Evolutionary conservation across 139 green algal species (phyloP).

Genomic region (Astrephomene gubernaculifera): DNA sequence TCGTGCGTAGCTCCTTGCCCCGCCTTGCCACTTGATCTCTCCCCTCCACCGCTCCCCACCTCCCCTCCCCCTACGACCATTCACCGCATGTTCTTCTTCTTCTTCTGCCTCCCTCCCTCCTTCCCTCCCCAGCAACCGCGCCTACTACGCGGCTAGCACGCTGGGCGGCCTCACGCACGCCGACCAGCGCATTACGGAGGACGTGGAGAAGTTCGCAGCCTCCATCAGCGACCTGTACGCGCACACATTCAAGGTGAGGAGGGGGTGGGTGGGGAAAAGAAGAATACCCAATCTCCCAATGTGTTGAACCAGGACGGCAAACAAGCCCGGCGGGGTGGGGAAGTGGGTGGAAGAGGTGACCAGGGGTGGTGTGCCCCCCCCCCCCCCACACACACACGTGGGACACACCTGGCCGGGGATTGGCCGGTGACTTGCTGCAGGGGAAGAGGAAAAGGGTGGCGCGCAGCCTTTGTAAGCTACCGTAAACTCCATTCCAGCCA

Average conservation of each 20-base stretch:
- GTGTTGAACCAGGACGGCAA: too few relatives aligned
- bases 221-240: conserved; percentile 90
- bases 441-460: too few relatives aligned
- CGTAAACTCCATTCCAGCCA: not conserved
- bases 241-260: conserved; percentile 90
- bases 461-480: too few relatives aligned
- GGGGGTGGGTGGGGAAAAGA: not conserved
- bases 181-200: conserved; percentile 95
- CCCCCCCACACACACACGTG: too few relatives aligned
- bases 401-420: too few relatives aligned
- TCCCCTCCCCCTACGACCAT: not conserved
- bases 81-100: too few relatives aligned
- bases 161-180: conserved; percentile 91
- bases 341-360: too few relatives aligned
- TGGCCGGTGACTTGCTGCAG: too few relatives aligned
- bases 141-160: conserved; percentile 92
- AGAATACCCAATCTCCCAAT: too few relatives aligned
- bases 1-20: not conserved
- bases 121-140: conserved; percentile 70
- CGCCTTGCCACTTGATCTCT: not conserved
- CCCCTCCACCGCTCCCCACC: not conserved
- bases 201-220: conserved; percentile 94
- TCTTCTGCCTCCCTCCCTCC: not conserved
- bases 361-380: too few relatives aligned
- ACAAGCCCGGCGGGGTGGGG: too few relatives aligned